Evolutionary conservation across 2,329 filamentous ascomycete genomes (phyloP), one percentile per base, ranked within the genome.

Genomic region (Colletotrichum sansevieriae): DNA sequence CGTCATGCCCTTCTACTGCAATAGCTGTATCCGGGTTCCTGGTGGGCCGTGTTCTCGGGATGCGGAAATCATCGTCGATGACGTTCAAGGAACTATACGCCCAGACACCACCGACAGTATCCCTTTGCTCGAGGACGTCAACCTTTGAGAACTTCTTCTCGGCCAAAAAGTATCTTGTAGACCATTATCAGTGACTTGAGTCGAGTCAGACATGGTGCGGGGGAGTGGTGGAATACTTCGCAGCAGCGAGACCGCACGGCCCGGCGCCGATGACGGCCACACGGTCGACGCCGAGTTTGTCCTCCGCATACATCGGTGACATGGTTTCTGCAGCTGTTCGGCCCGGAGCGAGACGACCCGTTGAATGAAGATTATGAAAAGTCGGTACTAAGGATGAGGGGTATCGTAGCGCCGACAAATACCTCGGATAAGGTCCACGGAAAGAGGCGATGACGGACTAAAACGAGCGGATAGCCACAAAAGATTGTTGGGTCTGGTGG

Each of bases 221-320:
- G 35, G 9, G 43, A 10, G 11, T 29, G 15, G 54, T 37, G 35
- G 51, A 73, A 57, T 74, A 80, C 79, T 78, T 81, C 41, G 78
- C 90, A 37, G 89, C 88, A 62, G 88, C 87, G 3, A 94, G 80
- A 8, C 92, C 92, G 69, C 86, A 87, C 1, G 92, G 90, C 0
- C 92, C 92, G 12, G 90, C 91, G n/a, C 92, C 92, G 68, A 94
- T 88, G 49, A 94, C 85, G 68, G 90, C 91, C 71, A 94, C 83
- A 13, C 79, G 83, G 62, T 81, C 80, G 25, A 87, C 72, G 37
- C 76, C 71, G 47, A 78, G 43, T 39, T 58, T 68, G 10, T 71
- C 63, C 11, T 70, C 64, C 33, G 55, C 44, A 41, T 64, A 63
- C 13, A 70, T 64, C 18, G 73, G 71, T 22, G 73, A 72, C 72